Evolutionary conservation across 257 asterid species (phyloP), one percentile per base, ranked within the genome.

Genomic region (Penstemon newberryi): DNA sequence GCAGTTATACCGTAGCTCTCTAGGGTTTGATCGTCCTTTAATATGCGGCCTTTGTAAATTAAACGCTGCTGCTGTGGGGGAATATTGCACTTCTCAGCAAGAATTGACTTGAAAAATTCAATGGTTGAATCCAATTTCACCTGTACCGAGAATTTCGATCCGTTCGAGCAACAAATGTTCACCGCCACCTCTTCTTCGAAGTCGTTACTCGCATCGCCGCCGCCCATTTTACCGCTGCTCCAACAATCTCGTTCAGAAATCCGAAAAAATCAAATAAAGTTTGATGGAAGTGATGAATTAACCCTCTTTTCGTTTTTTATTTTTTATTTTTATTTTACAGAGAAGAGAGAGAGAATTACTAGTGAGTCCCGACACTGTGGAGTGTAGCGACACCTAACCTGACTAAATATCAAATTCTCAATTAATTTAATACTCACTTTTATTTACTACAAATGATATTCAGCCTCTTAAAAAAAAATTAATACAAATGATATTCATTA

Each of bases 21-120:
- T 10, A 84, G 82, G 76, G 90, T 82, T 70, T 84, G 89, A 66
- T 86, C 89, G 59, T 84, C 89, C 78, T 86, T 86, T 65, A 86
- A 67, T 77, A 86, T 78, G 82, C 92, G 84, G 42, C 92, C 92
- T 50, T 82, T 84, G 60, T 86, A 84, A 80, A 84, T 81, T 71
- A 84, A 59, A 11, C 87, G 81, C 78, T 84, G 92, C 71, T 76
- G 84, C 46, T 76, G 79, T n/a, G 79, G 63, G 3, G 90, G 84
- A 61, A 86, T 68, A 10, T 79, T 85, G 63, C 84, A 80, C 13
- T 74, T 78, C 83, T 71, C 75, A 18, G 78, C 80, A 13, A 86
- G 69, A 55, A 70, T 38, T 33, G 83, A 75, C 80, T 83, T 86
- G 75, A 86, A 86, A 11, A 79, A 63, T 74, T 57, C 78, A 47